A percentile compares a stretch with the other conserved stretches of the same genome.
Evolutionary conservation across 345 rosid species (phyloP).

Genomic region (Euphorbia lathyris): DNA sequence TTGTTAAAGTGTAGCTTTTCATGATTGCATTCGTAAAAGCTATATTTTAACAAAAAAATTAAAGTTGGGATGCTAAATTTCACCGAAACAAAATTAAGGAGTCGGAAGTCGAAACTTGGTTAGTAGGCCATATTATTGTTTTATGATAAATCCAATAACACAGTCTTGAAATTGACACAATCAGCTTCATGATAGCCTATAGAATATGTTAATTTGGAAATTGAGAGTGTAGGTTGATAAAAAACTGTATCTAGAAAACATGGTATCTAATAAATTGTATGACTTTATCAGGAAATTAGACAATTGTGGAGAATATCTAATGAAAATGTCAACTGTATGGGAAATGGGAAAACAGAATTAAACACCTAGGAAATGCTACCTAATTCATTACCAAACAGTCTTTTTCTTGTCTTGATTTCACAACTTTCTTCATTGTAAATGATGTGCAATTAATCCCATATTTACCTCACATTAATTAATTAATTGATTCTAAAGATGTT

Average conservation of each 20-base stretch:
- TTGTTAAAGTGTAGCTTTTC: too few species aligned
- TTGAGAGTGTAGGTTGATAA: not conserved
- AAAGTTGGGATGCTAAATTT: too few species aligned
- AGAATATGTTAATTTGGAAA: not conserved
- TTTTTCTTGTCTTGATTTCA: not conserved
- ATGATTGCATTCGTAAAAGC: too few species aligned
- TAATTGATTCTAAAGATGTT: too few species aligned
- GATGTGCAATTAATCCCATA: not conserved
- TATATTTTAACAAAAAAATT: too few species aligned
- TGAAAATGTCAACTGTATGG: not conserved
- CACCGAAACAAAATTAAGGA: too few species aligned
- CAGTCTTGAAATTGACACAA: not conserved
- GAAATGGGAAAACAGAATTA: not conserved
- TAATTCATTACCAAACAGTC: not conserved
- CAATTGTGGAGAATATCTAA: not conserved
- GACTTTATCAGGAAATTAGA: not conserved
- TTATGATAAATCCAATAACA: too few species aligned
- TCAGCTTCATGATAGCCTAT: not conserved
- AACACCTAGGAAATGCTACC: slow-evolving; percentile 1
- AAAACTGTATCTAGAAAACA: not conserved
- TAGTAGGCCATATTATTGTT: too few species aligned
- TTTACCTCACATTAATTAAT: not conserved
- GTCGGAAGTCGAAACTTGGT: too few species aligned
- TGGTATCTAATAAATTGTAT: not conserved
- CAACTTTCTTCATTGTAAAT: not conserved